Conservation (phyloP, 164 flowering plant genomes). For the Litsea cubeba region DNA sequence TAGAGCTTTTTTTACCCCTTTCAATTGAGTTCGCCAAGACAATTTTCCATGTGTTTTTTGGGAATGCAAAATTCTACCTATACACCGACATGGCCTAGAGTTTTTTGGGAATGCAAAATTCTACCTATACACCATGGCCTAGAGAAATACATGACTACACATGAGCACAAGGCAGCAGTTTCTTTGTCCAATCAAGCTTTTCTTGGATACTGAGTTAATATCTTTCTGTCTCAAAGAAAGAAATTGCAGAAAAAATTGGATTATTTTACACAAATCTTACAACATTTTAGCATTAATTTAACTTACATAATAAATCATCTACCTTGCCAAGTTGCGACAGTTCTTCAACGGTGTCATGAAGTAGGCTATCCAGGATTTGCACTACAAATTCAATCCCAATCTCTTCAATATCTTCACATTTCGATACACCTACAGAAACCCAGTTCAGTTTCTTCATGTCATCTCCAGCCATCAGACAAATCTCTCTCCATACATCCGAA, state of each 20-base stretch:
- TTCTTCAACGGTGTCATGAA: slow-evolving; percentile 41
- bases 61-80: no score
- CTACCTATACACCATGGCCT: no score
- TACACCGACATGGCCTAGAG: no score
- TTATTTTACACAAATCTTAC: slow-evolving; percentile 14
- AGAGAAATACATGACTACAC: no score
- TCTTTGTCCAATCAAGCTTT: background rate
- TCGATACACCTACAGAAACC: slow-evolving; percentile 21
- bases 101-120: no score
- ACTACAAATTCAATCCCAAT: slow-evolving; percentile 31
- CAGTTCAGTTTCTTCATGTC: slow-evolving; percentile 38
- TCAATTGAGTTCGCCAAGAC: no score
- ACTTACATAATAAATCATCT: no score
- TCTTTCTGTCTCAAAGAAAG: background rate
- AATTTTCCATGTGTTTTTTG: no score
- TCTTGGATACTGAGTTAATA: background rate
- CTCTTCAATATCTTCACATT: slow-evolving; percentile 34
- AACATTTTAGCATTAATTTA: background rate
- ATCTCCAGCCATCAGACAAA: slow-evolving; percentile 33
- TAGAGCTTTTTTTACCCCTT: no score
- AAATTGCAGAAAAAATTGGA: background rate
- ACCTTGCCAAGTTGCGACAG: background rate
- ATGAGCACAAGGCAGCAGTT: background rate
- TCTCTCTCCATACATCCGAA: slow-evolving; percentile 27
- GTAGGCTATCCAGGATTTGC: slow-evolving; percentile 39